Base-by-base conservation (phyloP, 495 filamentous ascomycete species). In the Daldinia loculata region DNA sequence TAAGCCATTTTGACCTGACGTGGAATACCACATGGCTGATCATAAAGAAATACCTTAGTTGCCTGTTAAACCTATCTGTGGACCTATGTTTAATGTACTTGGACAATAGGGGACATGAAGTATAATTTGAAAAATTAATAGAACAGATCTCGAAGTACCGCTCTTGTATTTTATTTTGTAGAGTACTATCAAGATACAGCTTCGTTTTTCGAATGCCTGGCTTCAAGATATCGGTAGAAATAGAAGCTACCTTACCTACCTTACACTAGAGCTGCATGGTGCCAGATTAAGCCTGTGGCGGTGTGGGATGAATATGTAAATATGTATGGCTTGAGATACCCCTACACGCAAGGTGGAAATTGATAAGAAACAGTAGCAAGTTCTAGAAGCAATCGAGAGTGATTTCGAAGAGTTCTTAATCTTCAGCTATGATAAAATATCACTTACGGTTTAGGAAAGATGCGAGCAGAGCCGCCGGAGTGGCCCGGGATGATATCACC, bases 401-500 rank as follows among this genome's bases (percentile, higher is more conserved):
- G 30, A 52, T 43, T 56, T 11, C 5, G 26, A 56, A 22, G 17
- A 30, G 8, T 6, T 56, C 29, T 6, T 5, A 34, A 61, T 72
- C 45, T 30, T 50, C 29, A 11, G 12, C 19, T 52, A 64, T 61
- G 39, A 61, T 72, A 17, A 30, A n/a, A 43, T 36, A 9, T 56
- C 29, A 59, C 39, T 45, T 43, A 52, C 56, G 39, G 3, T 36
- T 51, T 64, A 61, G 56, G 70, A 63, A 67, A 67, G 48, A n/a
- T 12, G 60, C 53, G 9, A 41, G 55, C 64, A 64, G 60, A 72
- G 64, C 64, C 70, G 53, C 60, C 55, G 63, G 59, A 60, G 69
- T 32, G 36, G 38, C 12, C 43, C 43, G 53, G 34, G 34, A 67
- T 72, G 69, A 72, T 72, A 66, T 67, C 69, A 70, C 67, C 9